Evolutionary conservation across 192 early-diverging fungal species (phyloP).

Genomic region (Gonapodya sp.): DNA sequence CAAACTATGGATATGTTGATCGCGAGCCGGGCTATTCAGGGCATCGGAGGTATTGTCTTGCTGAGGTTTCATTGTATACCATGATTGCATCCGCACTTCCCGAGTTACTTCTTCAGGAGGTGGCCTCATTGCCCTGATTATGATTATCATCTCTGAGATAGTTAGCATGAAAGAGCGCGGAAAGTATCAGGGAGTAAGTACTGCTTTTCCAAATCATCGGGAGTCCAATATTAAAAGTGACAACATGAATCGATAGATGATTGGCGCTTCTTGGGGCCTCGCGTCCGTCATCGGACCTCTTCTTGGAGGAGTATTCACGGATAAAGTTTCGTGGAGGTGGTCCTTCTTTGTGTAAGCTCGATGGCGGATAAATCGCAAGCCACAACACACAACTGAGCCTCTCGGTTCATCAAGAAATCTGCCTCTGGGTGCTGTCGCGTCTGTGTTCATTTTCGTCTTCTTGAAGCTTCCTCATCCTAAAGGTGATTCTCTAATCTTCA

Average conservation of each 20-base stretch:
- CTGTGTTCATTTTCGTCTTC: constrained; percentile 34
- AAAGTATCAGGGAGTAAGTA: constrained; percentile 19
- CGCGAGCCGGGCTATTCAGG: constrained; percentile 33
- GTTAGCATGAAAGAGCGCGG: constrained; percentile 21
- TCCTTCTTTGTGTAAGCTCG: neutral
- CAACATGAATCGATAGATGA: constrained; percentile 42
- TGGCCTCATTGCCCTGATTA: constrained; percentile 31
- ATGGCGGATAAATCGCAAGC: neutral
- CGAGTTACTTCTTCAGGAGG: neutral
- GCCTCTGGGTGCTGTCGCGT: constrained; percentile 39
- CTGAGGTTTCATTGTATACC: neutral
- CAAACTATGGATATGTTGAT: constrained; percentile 32
- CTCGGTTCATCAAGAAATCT: constrained; percentile 50
- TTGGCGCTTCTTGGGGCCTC: constrained; percentile 40
- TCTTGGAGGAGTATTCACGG: constrained; percentile 50
- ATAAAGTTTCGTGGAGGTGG: constrained; percentile 39
- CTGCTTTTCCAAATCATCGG: no score
- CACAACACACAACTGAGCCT: constrained; percentile 27
- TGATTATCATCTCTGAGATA: constrained; percentile 35
- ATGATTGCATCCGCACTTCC: no score
- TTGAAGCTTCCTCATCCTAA: constrained; percentile 18
- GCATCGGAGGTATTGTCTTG: constrained; percentile 33
- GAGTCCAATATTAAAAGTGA: no score
- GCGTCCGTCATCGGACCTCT: constrained; percentile 45
- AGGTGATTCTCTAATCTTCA: neutral